phyloP scores from a whole-genome alignment of 2,329 filamentous ascomycete species.

The Scytalidium lignicola region DNA sequence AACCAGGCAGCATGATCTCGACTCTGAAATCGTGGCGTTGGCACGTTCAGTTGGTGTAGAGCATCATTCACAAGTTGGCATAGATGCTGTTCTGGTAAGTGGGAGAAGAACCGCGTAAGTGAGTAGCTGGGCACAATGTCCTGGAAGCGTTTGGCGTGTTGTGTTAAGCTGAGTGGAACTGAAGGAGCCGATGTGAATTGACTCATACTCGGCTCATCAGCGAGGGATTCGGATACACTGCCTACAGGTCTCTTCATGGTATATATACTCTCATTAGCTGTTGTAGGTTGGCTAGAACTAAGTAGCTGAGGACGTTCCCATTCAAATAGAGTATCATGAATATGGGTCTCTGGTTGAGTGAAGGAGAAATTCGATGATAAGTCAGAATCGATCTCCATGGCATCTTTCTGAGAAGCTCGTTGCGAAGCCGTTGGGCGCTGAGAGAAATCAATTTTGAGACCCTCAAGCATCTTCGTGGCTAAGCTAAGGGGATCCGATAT shows the following conservation, averaged over 20 bases:
- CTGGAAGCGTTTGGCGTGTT: conserved; percentile 79
- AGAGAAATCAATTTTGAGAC: conserved; percentile 81
- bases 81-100: conserved; percentile 68
- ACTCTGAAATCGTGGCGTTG: conserved; percentile 48
- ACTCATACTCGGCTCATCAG: conserved; percentile 78
- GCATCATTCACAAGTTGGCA: conserved; percentile 76
- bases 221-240: conserved; percentile 57
- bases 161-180: conserved; percentile 79
- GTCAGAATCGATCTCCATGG: conserved; percentile 65
- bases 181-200: conserved; percentile 80
- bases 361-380: conserved; percentile 54
- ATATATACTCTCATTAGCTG: conserved; percentile 18
- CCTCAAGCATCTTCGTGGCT: conserved; percentile 93
- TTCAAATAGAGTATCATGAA: conserved; percentile 73
- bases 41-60: conserved; percentile 79
- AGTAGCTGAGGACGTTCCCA: conserved; percentile 67
- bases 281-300: conserved; percentile 39
- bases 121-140: conserved; percentile 87
- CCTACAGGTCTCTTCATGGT: conserved; percentile 26
- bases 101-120: conserved; percentile 88
- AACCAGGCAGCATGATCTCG: conserved; percentile 57
- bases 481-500: conserved; percentile 75
- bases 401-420: conserved; percentile 34
- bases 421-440: conserved; percentile 48
- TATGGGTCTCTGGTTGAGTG: conserved; percentile 79